Conservation (phyloP, 306 rosid genomes). For the Datisca glomerata region DNA sequence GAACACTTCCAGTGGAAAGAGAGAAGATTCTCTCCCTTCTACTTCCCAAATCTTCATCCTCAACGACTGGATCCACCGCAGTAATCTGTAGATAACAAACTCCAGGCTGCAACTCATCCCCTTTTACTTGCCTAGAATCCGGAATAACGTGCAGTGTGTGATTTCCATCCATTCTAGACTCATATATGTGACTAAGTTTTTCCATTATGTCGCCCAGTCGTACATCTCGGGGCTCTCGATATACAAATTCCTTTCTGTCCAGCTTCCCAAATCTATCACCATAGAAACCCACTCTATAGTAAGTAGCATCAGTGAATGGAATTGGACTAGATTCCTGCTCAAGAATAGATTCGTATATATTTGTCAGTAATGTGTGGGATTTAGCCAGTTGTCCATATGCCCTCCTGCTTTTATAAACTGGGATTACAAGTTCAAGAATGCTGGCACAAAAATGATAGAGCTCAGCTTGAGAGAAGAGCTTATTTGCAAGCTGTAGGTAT, state of each 20-base stretch:
- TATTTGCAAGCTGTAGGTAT: slow-evolving; percentile 93
- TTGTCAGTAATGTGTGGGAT: slow-evolving; percentile 82
- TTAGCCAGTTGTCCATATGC: slow-evolving; percentile 84
- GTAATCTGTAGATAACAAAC: slow-evolving; percentile 94
- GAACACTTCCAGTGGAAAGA: slow-evolving; percentile 86
- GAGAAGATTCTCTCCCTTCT: slow-evolving; percentile 89
- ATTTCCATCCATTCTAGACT: slow-evolving; percentile 84
- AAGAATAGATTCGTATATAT: slow-evolving; percentile 81
- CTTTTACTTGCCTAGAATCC: slow-evolving; percentile 96
- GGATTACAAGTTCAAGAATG: slow-evolving; percentile 91
- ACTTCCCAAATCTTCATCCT: slow-evolving; percentile 95
- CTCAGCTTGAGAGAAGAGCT: slow-evolving; percentile 96
- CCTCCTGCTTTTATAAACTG: slow-evolving; percentile 91
- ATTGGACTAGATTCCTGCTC: slow-evolving; percentile 98
- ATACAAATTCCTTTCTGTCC: slow-evolving; percentile 75
- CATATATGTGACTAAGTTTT: slow-evolving; percentile 86
- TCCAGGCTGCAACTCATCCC: slow-evolving; percentile 92
- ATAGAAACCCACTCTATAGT: slow-evolving; percentile 92
- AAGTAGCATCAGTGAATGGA: slow-evolving; percentile 92
- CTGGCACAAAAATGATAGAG: slow-evolving; percentile 95
- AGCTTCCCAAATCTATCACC: slow-evolving; percentile 83
- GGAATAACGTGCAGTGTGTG: slow-evolving; percentile 85
- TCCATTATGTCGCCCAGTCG: slow-evolving; percentile 99
- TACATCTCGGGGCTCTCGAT: slow-evolving; percentile 95
- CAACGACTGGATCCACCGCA: slow-evolving; percentile 96